Conservation (phyloP, 345 rosid species). For the Isatis tinctoria region DNA sequence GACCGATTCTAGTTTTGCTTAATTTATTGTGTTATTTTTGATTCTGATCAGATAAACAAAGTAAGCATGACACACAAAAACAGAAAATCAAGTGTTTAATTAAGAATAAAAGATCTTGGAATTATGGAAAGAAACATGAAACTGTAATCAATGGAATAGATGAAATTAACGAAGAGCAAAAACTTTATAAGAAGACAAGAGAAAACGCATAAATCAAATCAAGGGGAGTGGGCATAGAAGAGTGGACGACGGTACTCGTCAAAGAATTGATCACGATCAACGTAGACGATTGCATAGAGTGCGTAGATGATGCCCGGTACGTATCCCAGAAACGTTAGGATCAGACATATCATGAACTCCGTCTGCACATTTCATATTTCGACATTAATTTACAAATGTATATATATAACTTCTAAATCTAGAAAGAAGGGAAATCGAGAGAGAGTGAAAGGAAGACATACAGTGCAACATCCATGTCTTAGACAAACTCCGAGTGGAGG, state of each 20-base stretch:
- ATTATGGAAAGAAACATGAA: neutral
- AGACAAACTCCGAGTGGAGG: conserved; percentile 92
- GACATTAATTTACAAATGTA: neutral
- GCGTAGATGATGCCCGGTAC: conserved; percentile 91
- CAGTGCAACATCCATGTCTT: conserved; percentile 88
- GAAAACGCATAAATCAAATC: neutral
- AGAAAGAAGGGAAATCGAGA: neutral
- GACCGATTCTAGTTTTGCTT: conserved; percentile 14
- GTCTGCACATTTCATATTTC: conserved; percentile 39
- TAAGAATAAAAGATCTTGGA: neutral
- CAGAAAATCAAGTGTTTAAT: neutral
- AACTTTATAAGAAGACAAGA: neutral
- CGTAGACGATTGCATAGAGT: conserved; percentile 76
- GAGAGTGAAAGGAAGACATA: conserved; percentile 17
- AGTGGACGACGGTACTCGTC: conserved; percentile 89
- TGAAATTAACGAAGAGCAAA: neutral
- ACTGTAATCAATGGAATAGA: neutral
- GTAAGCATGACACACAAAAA: neutral
- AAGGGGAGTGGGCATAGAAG: conserved; percentile 29
- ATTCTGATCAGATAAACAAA: neutral
- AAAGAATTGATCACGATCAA: conserved; percentile 80
- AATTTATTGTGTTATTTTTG: neutral
- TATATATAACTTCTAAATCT: neutral
- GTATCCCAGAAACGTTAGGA: conserved; percentile 79
- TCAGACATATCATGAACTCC: conserved; percentile 74